A percentile compares a stretch with the other conserved stretches of the same genome.
phyloP scores from a whole-genome alignment of 306 rosid genomes.

The Dryas drummondii region DNA sequence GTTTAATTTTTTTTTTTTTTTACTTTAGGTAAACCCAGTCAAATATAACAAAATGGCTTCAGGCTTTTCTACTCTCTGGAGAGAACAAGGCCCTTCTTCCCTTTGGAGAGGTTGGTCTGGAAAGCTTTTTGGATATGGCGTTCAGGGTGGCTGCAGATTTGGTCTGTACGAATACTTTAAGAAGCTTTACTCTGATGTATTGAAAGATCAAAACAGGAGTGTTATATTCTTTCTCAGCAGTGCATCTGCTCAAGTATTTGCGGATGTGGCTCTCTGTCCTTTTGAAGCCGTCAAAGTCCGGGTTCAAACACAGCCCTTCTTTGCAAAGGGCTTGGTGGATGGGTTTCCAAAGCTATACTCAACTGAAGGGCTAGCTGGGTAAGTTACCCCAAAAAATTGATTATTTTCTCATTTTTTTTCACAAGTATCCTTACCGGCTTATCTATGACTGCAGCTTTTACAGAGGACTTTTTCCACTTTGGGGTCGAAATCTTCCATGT shows the following conservation, averaged over 20 bases:
- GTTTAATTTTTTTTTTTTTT: too few species aligned
- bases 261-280: conserved; percentile 68
- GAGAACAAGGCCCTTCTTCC: conserved; percentile 62
- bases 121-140: conserved; percentile 62
- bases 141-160: conserved; percentile 73
- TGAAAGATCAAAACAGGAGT: conserved; percentile 38
- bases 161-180: conserved; percentile 77
- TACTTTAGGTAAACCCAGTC: conserved; percentile 50
- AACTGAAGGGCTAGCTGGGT: conserved; percentile 59
- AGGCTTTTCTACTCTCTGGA: conserved; percentile 60
- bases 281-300: conserved; percentile 69
- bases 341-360: conserved; percentile 59
- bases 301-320: conserved; percentile 56
- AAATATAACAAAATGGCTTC: conserved; percentile 56
- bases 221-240: conserved; percentile 64
- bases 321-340: conserved; percentile 62
- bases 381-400: not conserved
- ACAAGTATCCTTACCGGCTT: conserved; percentile 14
- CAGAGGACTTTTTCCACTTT: conserved; percentile 61
- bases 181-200: conserved; percentile 50
- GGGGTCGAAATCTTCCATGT: conserved; percentile 87
- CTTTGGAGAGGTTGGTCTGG: conserved; percentile 91
- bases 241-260: conserved; percentile 65
- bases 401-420: not conserved
- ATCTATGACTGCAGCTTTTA: conserved; percentile 49